phyloP scores from a whole-genome alignment of 2,329 filamentous ascomycete genomes.

The Xylariaceae sp. region DNA sequence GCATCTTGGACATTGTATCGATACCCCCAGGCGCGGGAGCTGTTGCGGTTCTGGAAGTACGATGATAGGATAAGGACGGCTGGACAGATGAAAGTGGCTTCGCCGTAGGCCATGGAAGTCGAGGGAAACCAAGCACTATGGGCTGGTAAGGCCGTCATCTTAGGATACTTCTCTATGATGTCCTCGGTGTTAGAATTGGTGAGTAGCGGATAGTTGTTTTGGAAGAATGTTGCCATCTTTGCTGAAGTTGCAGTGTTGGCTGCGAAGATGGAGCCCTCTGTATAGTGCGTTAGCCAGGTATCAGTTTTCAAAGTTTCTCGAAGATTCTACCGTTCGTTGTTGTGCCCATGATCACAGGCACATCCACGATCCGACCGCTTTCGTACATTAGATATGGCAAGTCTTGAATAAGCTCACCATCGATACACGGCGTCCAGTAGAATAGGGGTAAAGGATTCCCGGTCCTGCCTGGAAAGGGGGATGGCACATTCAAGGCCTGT shows the following conservation, averaged over 20 bases:
- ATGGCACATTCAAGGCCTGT: slow-evolving; percentile 37
- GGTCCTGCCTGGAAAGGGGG: slow-evolving; percentile 34
- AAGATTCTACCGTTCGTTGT: slow-evolving; percentile 35
- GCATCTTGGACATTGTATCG: slow-evolving; percentile 44
- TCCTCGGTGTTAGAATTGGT: slow-evolving; percentile 28
- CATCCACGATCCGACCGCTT: slow-evolving; percentile 35
- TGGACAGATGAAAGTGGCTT: slow-evolving; percentile 37
- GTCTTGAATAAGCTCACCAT: slow-evolving; percentile 41
- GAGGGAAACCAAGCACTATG: slow-evolving; percentile 39
- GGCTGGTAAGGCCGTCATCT: slow-evolving; percentile 27
- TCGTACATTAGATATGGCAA: slow-evolving; percentile 37
- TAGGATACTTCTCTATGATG: slow-evolving; percentile 38
- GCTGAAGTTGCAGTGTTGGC: slow-evolving; percentile 30
- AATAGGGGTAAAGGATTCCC: slow-evolving; percentile 33
- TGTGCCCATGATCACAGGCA: slow-evolving; percentile 42
- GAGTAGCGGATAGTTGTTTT: slow-evolving; percentile 44
- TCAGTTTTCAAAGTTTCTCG: no score
- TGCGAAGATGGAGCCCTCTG: slow-evolving; percentile 43
- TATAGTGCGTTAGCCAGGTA: no score
- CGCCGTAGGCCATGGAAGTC: slow-evolving; percentile 31
- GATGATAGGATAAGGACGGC: slow-evolving; percentile 24
- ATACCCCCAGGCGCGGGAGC: slow-evolving; percentile 37
- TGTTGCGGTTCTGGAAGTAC: slow-evolving; percentile 15
- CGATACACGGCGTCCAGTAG: slow-evolving; percentile 48
- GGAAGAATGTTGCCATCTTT: slow-evolving; percentile 36